These are phyloP conservation scores for Sphagnum fallax DNA, from an alignment of 228 moss, liverwort and hornwort genomes.

Conservation along the genomic window DNA sequence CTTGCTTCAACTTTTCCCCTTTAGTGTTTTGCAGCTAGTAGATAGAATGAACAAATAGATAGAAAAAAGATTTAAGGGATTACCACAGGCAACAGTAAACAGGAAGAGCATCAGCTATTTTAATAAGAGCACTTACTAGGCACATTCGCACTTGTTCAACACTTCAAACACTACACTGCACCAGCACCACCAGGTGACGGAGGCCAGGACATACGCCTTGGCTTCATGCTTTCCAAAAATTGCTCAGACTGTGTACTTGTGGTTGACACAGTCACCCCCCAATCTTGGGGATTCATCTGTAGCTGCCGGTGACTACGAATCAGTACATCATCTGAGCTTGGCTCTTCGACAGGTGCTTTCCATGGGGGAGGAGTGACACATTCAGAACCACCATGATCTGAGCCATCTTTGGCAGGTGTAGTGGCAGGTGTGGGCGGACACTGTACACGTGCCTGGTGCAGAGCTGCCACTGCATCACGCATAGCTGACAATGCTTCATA, in stretches of 20 bases:
- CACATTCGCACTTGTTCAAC: too few species aligned
- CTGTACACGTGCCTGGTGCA: constrained; percentile 62
- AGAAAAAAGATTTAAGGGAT: too few species aligned
- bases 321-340: constrained; percentile 68
- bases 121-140: too few species aligned
- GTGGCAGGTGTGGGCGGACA: constrained; percentile 28
- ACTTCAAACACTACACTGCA: constrained; percentile 1
- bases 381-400: constrained; percentile 42
- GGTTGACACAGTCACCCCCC: constrained; percentile 51
- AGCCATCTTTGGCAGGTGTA: constrained; percentile 25
- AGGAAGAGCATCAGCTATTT: too few species aligned
- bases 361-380: constrained; percentile 64
- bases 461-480: constrained; percentile 80
- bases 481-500: constrained; percentile 93
- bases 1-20: too few species aligned
- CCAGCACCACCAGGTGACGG: constrained; percentile 61
- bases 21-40: too few species aligned
- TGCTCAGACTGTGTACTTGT: constrained; percentile 51
- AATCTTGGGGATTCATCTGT: constrained; percentile 67
- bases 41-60: too few species aligned
- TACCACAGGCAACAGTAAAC: too few species aligned
- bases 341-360: constrained; percentile 69
- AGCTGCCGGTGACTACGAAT: constrained; percentile 64
- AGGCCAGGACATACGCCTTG: constrained; percentile 86
- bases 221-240: constrained; percentile 55